phyloP scores from a whole-genome alignment of 495 filamentous ascomycete species.

The Mytilinidion resinicola region DNA sequence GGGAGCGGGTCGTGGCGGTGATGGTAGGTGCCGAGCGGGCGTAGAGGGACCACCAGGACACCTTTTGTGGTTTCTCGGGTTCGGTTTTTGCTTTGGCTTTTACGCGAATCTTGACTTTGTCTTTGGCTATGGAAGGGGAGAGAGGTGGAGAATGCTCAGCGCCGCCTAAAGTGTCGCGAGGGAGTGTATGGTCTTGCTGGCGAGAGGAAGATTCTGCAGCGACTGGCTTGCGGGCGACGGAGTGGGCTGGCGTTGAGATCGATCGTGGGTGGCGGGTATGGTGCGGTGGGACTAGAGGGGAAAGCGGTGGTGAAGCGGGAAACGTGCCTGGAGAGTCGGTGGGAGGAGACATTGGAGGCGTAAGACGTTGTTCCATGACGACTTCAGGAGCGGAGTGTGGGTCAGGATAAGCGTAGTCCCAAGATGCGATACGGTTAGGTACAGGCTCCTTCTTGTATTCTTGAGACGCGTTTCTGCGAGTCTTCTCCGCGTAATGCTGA shows the following conservation, averaged over 20 bases:
- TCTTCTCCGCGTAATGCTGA: slow-evolving; percentile 17
- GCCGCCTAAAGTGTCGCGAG: not conserved
- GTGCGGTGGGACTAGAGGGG: not conserved
- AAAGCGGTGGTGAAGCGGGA: slow-evolving; percentile 10
- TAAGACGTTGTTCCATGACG: not conserved
- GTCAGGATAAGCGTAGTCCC: slow-evolving; percentile 13
- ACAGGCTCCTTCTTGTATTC: slow-evolving; percentile 6
- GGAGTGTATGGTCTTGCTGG: not conserved
- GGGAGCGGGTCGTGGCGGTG: not conserved
- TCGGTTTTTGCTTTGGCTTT: not conserved
- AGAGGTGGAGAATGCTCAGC: slow-evolving; percentile 4
- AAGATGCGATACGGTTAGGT: slow-evolving; percentile 12
- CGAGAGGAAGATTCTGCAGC: not conserved
- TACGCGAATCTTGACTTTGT: slow-evolving; percentile 6
- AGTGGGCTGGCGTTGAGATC: slow-evolving; percentile 1
- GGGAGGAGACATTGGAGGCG: slow-evolving; percentile 7
- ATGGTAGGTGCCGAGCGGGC: slow-evolving; percentile 1
- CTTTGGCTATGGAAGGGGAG: not conserved
- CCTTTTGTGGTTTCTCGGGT: slow-evolving; percentile 8
- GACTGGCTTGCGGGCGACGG: slow-evolving; percentile 9
- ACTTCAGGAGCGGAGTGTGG: not conserved
- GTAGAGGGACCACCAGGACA: slow-evolving; percentile 10
- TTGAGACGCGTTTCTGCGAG: slow-evolving; percentile 5
- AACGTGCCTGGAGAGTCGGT: slow-evolving; percentile 8
- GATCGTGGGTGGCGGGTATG: slow-evolving; percentile 1